Evolutionary conservation across 108 stramenopile genomes (phyloP), one percentile per base, ranked within the genome.

Genomic region (Stephanodiscus triporus): DNA sequence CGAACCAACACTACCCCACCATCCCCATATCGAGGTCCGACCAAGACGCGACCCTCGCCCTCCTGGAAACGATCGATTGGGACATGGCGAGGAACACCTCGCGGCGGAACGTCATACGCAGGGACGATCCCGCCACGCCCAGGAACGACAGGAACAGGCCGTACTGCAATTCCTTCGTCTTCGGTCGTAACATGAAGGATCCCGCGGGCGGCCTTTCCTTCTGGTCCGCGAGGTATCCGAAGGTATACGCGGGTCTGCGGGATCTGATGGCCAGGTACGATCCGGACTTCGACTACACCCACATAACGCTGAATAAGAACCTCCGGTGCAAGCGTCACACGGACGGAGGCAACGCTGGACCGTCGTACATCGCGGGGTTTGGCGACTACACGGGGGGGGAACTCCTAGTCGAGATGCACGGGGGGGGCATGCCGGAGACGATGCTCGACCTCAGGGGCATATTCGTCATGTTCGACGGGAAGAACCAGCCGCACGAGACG

Each of bases 401-500:
- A 22, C 30, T 57, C 14, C 10, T 57, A 2, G 56, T 57, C 11
- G 56, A 57, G 16, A 0, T 1, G 4, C 27, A 10, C 2, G 56
- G 56, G 27, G 56, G 29, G 27, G 30, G 27, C 1, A 14, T 0
- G 0, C 27, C 30, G 56, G 20, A 20, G 13, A 4, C 27, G 30
- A 16, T 30, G 11, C 20, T 57, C 19, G 30, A 57, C 30, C 56
- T 57, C 16, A 19, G 30, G 56, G 30, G 56, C 1, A 27, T 16
- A 30, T 57, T 57, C 13, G 56, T 22, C n/a, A 4, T 13, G 30
- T 57, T 57, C 30, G 30, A 57, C 16, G 56, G 56, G 2, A 57
- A 57, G 56, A 57, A n/a, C 2, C 56, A 57, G 16, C 56, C 56
- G 13, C 56, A 57, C 30, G 56, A 57, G 19, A 57, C 56, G 19